Evolutionary conservation across 2,329 filamentous ascomycete genomes (phyloP).

Genomic region (Fusarium continuum): DNA sequence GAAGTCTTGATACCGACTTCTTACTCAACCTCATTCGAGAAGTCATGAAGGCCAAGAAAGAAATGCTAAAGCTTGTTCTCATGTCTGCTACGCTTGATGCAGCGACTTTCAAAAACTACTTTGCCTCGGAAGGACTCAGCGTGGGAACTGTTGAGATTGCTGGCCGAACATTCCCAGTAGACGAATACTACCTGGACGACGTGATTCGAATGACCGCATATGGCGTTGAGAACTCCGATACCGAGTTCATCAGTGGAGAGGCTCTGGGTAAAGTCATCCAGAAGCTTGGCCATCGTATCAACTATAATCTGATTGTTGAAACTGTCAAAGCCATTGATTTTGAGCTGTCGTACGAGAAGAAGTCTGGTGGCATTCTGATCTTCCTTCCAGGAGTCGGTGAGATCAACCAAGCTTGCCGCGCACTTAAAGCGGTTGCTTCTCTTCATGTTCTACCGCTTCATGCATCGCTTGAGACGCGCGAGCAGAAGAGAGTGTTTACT

Average conservation of each 20-base stretch:
- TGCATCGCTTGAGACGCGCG: slow-evolving; percentile 86
- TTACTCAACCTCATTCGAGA: slow-evolving; percentile 87
- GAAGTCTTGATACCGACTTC: slow-evolving; percentile 97
- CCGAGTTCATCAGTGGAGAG: slow-evolving; percentile 58
- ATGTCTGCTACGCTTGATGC: slow-evolving; percentile 97
- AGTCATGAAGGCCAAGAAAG: slow-evolving; percentile 87
- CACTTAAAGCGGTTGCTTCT: slow-evolving; percentile 69
- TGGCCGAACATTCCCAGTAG: slow-evolving; percentile 90
- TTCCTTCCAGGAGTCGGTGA: slow-evolving; percentile 93
- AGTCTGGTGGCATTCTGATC: slow-evolving; percentile 86
- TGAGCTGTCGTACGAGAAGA: slow-evolving; percentile 71
- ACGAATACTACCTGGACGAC: slow-evolving; percentile 87
- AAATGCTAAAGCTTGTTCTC: slow-evolving; percentile 88
- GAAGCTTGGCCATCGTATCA: slow-evolving; percentile 82
- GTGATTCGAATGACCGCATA: slow-evolving; percentile 90
- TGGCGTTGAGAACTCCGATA: slow-evolving; percentile 59
- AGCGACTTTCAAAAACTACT: slow-evolving; percentile 64
- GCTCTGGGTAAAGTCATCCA: slow-evolving; percentile 76
- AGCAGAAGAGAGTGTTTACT: slow-evolving; percentile 88
- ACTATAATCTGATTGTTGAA: slow-evolving; percentile 85
- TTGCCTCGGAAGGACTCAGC: slow-evolving; percentile 80
- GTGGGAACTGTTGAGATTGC: slow-evolving; percentile 79
- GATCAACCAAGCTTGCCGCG: slow-evolving; percentile 83
- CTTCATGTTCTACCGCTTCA: slow-evolving; percentile 88
- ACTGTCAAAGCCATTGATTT: slow-evolving; percentile 84